Percentiles rank a stretch among this genome's conserved stretches.
These are phyloP conservation scores for Microbotryum violaceum DNA, from an alignment of 1,284 basidiomycete genomes.

Conservation along the genomic window DNA sequence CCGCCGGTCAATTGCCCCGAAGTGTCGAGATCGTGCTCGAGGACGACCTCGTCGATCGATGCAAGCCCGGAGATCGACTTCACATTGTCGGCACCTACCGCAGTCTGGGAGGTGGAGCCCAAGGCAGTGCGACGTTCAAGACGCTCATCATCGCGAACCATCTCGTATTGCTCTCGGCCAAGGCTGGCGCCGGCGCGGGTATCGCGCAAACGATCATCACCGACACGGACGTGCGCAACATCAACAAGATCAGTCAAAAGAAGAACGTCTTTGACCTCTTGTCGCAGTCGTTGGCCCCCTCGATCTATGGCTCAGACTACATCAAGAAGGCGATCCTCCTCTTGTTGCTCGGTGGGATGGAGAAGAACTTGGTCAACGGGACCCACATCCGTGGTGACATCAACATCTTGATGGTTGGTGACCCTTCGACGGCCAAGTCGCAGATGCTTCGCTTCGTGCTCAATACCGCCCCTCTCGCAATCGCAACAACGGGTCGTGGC, in stretches of 20 bases:
- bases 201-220: slow-evolving; percentile 89
- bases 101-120: slow-evolving; percentile 74
- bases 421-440: slow-evolving; percentile 95
- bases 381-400: slow-evolving; percentile 99
- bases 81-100: slow-evolving; percentile 95
- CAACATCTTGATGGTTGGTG: slow-evolving; percentile 98
- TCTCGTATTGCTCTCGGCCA: slow-evolving; percentile 90
- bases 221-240: slow-evolving; percentile 89
- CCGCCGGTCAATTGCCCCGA: slow-evolving; percentile 90
- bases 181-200: slow-evolving; percentile 71
- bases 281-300: slow-evolving; percentile 91
- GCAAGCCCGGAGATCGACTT: slow-evolving; percentile 96
- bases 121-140: slow-evolving; percentile 73
- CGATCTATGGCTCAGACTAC: slow-evolving; percentile 92
- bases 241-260: slow-evolving; percentile 87
- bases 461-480: slow-evolving; percentile 91
- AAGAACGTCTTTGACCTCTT: slow-evolving; percentile 79
- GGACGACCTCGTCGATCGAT: slow-evolving; percentile 93
- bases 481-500: slow-evolving; percentile 95
- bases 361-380: slow-evolving; percentile 96
- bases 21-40: slow-evolving; percentile 94
- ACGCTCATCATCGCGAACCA: slow-evolving; percentile 94
- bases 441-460: slow-evolving; percentile 95
- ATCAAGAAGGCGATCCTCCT: slow-evolving; percentile 93
- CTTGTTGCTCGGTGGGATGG: slow-evolving; percentile 86